Conservation (phyloP, 768 basidiomycete genomes). For the Suillus spraguei region DNA sequence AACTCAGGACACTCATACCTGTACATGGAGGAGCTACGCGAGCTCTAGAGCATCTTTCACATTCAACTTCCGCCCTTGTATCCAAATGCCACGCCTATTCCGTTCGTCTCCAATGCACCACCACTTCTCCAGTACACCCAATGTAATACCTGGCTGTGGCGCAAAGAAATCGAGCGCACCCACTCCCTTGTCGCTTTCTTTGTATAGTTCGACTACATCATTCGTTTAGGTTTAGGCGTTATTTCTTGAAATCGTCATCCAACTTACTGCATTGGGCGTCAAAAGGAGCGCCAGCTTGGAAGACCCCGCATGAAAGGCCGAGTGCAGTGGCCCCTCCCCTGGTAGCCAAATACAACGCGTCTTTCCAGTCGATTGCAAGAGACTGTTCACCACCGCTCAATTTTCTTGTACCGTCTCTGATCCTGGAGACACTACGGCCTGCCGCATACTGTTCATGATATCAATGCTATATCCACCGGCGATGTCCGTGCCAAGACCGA, state of each 20-base stretch:
- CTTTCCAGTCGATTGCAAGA: constrained; percentile 77
- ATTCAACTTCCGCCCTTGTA: constrained; percentile 56
- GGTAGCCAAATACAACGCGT: constrained; percentile 80
- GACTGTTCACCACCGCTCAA: constrained; percentile 18
- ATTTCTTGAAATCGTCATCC: neutral
- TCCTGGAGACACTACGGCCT: constrained; percentile 71
- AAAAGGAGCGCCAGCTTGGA: constrained; percentile 64
- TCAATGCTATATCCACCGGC: constrained; percentile 85
- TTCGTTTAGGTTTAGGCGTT: constrained; percentile 6
- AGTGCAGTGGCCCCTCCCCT: constrained; percentile 76
- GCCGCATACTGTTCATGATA: constrained; percentile 80
- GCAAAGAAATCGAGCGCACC: constrained; percentile 73
- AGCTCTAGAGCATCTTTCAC: neutral
- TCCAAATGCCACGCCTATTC: constrained; percentile 73
- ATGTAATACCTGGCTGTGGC: constrained; percentile 26
- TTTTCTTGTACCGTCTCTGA: constrained; percentile 58
- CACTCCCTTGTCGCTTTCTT: constrained; percentile 38
- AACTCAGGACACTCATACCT: neutral
- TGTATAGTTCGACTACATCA: neutral
- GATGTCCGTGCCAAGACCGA: constrained; percentile 85
- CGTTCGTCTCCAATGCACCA: constrained; percentile 79
- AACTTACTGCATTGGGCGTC: constrained; percentile 76
- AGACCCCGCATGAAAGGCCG: constrained; percentile 57
- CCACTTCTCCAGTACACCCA: constrained; percentile 83
- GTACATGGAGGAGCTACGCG: no score